Conservation (phyloP, 305 asterid genomes). For the Vinca major region DNA sequence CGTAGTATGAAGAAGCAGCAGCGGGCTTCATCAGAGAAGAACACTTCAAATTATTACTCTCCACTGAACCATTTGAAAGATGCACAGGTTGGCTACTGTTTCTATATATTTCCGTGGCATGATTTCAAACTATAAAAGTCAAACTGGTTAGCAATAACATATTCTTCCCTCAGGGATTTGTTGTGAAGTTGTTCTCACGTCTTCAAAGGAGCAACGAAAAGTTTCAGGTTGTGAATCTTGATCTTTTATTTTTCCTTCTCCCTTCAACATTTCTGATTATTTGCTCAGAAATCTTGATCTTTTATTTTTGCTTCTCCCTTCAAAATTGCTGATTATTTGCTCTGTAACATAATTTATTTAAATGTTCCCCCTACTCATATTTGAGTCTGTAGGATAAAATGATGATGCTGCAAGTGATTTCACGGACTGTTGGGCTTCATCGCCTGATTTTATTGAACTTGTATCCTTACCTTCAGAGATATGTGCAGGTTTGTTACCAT, state of each 20-base stretch:
- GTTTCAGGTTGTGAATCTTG: slow-evolving; percentile 60
- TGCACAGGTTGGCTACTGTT: slow-evolving; percentile 53
- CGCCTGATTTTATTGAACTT: slow-evolving; percentile 60
- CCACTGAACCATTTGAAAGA: slow-evolving; percentile 92
- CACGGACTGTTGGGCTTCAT: slow-evolving; percentile 82
- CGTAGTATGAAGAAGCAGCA: slow-evolving; percentile 96
- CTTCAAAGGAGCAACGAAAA: slow-evolving; percentile 55
- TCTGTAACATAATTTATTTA: neutral
- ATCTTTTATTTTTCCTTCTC: slow-evolving; percentile 9
- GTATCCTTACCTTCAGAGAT: slow-evolving; percentile 71
- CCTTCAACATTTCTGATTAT: neutral
- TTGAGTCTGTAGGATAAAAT: slow-evolving; percentile 49
- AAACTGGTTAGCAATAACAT: slow-evolving; percentile 5
- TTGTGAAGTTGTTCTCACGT: slow-evolving; percentile 80
- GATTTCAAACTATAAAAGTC: slow-evolving; percentile 14
- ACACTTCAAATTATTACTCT: slow-evolving; percentile 47
- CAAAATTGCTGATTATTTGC: neutral
- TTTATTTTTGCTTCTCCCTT: too few relatives aligned
- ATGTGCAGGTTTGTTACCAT: slow-evolving; percentile 54
- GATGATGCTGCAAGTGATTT: slow-evolving; percentile 83
- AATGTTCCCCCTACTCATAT: neutral
- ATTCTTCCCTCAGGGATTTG: slow-evolving; percentile 59
- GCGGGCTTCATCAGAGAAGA: slow-evolving; percentile 54
- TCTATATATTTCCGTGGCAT: slow-evolving; percentile 7
- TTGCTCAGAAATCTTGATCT: neutral